These are phyloP conservation scores for Rhizopus delemar DNA, from an alignment of 371 early-diverging fungal genomes.

Conservation along the genomic window DNA sequence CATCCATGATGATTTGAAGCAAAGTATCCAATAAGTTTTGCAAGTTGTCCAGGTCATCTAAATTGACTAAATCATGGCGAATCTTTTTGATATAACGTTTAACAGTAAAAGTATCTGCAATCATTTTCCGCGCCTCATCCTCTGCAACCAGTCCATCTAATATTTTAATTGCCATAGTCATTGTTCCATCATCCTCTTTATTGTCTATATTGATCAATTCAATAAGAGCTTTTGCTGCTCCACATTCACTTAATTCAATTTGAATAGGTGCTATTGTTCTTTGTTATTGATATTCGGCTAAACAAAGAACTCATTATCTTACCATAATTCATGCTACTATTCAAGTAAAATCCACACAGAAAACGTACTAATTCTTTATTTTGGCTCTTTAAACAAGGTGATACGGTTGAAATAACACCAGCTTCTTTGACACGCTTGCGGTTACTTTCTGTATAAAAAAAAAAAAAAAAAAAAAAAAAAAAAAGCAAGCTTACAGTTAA, in stretches of 20 bases:
- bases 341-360: conserved; percentile 70
- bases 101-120: conserved; percentile 19
- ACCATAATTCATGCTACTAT: conserved; percentile 81
- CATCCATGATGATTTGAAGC: conserved; percentile 42
- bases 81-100: conserved; percentile 29
- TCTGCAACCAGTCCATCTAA: conserved; percentile 36
- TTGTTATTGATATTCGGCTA: neutral
- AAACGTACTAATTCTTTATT: conserved; percentile 52
- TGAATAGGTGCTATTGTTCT: conserved; percentile 46
- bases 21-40: conserved; percentile 25
- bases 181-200: conserved; percentile 39
- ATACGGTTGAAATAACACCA: conserved; percentile 45
- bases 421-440: conserved; percentile 63
- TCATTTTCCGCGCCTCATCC: conserved; percentile 29
- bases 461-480: neutral
- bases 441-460: conserved; percentile 62
- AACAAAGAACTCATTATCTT: conserved; percentile 10
- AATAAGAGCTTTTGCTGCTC: conserved; percentile 37
- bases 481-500: neutral
- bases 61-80: conserved; percentile 23
- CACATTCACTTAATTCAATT: conserved; percentile 38
- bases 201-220: conserved; percentile 40
- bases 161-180: conserved; percentile 37
- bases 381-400: conserved; percentile 42
- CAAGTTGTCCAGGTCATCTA: conserved; percentile 32